Evolutionary conservation across 106 monocot species (phyloP), one percentile per base, ranked within the genome.

Genomic region (Gastrodia elata): DNA sequence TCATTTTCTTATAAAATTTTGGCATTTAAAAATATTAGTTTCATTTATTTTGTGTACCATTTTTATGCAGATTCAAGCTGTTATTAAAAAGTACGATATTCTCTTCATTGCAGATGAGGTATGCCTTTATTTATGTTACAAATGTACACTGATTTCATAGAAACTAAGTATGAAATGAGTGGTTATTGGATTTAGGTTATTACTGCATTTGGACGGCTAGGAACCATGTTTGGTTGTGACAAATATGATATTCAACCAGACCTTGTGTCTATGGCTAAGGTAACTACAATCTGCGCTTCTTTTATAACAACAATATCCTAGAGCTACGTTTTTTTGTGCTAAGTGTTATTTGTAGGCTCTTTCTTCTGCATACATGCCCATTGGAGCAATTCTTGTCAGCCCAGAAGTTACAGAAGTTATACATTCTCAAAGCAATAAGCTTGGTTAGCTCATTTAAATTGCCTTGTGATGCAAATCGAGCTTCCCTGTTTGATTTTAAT

Each of bases 31-130:
- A 61, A 61, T 61, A 11, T 11, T 22, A 10, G 11, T 22, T 24
- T 61, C 27, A 61, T 61, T 20, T 67, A 2, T 67, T 67, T 37
- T 35, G 16, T n/a, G 14, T 33, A 22, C 34, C 0, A 64, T 64
- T 67, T 67, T 20, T 61, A 26, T 61, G 67, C 80, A 98, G 97
- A 75, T 98, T 72, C 97, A 98, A 88, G 93, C 86, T 77, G 83
- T 98, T 64, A 75, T 98, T 26, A 98, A 93, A 69, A 98, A 93
- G 65, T 91, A 98, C 70, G 97, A 93, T 77, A 85, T 98, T 83
- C 93, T 98, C 39, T 93, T 98, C 73, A 92, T 98, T 64, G 97
- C 97, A 64, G 97, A 98, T 79, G 97, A 98, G 97, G 97, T 98
- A 85, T 28, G 40, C 38, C 33, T 15, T 20, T 55, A 25, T 48